Conservation (phyloP, 2,329 filamentous ascomycete species). For the Ceratocystis cubensis region DNA sequence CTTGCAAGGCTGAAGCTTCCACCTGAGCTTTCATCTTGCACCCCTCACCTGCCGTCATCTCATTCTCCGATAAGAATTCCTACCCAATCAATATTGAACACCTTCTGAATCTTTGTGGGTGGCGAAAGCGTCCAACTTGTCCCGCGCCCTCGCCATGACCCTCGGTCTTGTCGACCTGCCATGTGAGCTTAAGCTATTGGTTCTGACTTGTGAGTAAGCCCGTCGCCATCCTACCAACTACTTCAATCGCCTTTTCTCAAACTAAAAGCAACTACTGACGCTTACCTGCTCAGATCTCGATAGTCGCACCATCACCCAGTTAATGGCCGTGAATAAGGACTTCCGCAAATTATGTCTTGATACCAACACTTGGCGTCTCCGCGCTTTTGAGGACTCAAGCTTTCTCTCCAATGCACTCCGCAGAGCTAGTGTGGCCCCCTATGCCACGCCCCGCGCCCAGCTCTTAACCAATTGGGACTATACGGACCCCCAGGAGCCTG, state of each 20-base stretch:
- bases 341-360: conserved; percentile 60
- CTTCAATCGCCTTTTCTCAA: background rate
- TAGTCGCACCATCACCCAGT: conserved; percentile 5
- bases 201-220: conserved; percentile 14
- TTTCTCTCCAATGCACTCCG: conserved; percentile 13
- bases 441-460: conserved; percentile 26
- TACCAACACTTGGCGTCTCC: conserved; percentile 60
- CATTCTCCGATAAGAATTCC: background rate
- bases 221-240: background rate
- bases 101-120: background rate
- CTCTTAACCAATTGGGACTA: conserved; percentile 76
- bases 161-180: conserved; percentile 13
- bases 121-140: background rate
- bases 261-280: background rate
- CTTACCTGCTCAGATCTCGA: conserved; percentile 7
- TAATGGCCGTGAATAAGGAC: conserved; percentile 9
- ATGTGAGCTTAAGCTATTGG: conserved; percentile 12
- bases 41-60: background rate
- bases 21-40: background rate
- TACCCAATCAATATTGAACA: background rate
- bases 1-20: background rate
- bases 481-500: conserved; percentile 53
- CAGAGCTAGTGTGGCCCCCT: background rate
- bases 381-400: conserved; percentile 58
- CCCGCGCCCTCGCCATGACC: background rate